Evolutionary conservation across 768 basidiomycete species (phyloP), one percentile per base, ranked within the genome.

Genomic region (Tricholoma terreum): DNA sequence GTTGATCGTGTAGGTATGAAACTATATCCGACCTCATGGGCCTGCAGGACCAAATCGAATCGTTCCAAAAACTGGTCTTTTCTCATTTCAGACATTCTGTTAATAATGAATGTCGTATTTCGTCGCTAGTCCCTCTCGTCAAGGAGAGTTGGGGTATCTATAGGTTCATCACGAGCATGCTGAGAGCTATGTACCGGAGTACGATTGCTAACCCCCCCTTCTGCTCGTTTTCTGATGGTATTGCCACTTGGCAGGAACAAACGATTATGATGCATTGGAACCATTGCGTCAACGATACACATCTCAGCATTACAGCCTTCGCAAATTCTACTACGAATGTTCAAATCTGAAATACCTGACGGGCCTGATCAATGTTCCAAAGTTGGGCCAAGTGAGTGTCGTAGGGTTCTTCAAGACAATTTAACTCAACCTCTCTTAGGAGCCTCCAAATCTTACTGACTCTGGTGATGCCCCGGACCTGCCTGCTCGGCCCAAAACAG

Each of bases 101-200:
- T 48, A 98, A 97, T 69, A 99, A 99, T 62, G 97, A 99, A 74
- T 97, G 95, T 71, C 88, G 95, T 27, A 99, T 99, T 58, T 96
- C 95, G 33, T 80, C 97, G 2, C 77, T 99, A 49, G 97, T 99
- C 2, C 96, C 97, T 21, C 81, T 98, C 11, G 97, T 99, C 54
- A 99, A 99, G 74, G 97, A 99, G 74, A 96, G 93, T 65, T 99
- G 95, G 86, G 96, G 96, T 35, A 99, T 99, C 57, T 99, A 99
- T 74, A 84, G 93, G 46, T 99, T 98, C 75, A 95, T 98, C 69
- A 98, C 96, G 9, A 95, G 92, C 75, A 99, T 99, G 97, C 77
- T 98, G 69, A 82, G 97, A 22, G 97, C 97, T 1, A 92, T 99
- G 90, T 92, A 96, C 69, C 80, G 97, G 75, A 78, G 96, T 96